Percentiles rank a stretch among this genome's conserved stretches.
Conservation (phyloP, 176 grass and related monocot genomes). For the Dactylis glomerata region DNA sequence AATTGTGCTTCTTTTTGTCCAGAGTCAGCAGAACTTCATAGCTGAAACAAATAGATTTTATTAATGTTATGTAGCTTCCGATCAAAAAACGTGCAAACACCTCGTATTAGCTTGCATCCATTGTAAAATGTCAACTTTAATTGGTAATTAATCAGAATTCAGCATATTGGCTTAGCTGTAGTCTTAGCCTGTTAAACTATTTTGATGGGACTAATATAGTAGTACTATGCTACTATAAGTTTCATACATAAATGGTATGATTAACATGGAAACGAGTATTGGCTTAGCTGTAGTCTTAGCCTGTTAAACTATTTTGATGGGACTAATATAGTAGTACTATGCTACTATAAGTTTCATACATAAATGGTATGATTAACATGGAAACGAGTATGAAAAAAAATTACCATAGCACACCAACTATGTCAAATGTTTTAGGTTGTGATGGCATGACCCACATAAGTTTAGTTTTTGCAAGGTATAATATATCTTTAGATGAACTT, state of each 20-base stretch:
- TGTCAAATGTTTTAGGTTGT: background rate
- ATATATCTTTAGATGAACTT: background rate
- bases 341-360: background rate
- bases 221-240: background rate
- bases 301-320: background rate
- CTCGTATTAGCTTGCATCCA: background rate
- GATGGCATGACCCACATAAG: background rate
- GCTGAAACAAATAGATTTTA: background rate
- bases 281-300: background rate
- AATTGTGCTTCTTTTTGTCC: background rate
- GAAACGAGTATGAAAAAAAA: background rate
- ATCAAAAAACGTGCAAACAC: background rate
- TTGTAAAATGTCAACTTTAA: background rate
- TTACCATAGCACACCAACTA: background rate
- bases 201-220: background rate
- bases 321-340: background rate
- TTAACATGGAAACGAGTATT: too few relatives aligned
- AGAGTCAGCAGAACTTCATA: background rate
- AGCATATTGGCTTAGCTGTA: background rate
- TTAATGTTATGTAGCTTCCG: background rate
- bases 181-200: background rate
- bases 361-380: background rate
- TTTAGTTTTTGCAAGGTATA: background rate
- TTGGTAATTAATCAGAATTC: background rate
- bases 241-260: background rate